Evolutionary conservation across 306 rosid genomes (phyloP), one percentile per base, ranked within the genome.

Genomic region (Malus domestica): DNA sequence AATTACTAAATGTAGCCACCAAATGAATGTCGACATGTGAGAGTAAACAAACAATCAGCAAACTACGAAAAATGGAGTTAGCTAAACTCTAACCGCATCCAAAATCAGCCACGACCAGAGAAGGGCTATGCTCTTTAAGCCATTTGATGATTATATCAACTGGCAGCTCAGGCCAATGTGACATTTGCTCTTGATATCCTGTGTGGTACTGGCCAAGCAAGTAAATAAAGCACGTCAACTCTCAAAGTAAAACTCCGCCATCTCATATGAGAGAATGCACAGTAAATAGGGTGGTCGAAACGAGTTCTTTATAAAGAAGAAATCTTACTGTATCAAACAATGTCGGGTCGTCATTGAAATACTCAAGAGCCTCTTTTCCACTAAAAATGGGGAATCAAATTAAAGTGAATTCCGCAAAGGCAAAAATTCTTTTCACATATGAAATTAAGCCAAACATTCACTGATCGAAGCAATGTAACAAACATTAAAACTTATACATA

Each of bases 171-270:
- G 99, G 99, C 97, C 99, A 95, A 73, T 84, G 91, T 0, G 92
- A 85, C 99, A 95, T 90, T 83, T 95, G 97, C 76, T 75, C 89
- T 88, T 83, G 90, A 82, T 95, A 95, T 81, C 99, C 97, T 89
- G 91, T 83, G 84, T 95, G 99, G 86, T 95, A 95, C 98, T 88
- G 86, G 71, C 89, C 80, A 83, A 74, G 78, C 71, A 87, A 80
- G 83, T 66, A 65, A 75, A 35, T 27, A 76, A 67, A 27, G 80
- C 38, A 72, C 72, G 78, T 72, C 81, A 80, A 72, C 77, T 67
- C 27, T 35, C 11, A 3, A 70, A 65, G 67, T 38, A 38, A 75
- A 71, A 78, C 68, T 42, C 71, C 44, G 7, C 16, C 51, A 83
- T 10, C 27, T 4, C 44, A 77, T 40, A 54, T 15, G 51, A 27